A percentile compares a stretch with the other conserved stretches of the same genome.
These are phyloP conservation scores for Zygotorulaspora chibaensis DNA, from an alignment of 805 yeast genomes.

Conservation along the genomic window DNA sequence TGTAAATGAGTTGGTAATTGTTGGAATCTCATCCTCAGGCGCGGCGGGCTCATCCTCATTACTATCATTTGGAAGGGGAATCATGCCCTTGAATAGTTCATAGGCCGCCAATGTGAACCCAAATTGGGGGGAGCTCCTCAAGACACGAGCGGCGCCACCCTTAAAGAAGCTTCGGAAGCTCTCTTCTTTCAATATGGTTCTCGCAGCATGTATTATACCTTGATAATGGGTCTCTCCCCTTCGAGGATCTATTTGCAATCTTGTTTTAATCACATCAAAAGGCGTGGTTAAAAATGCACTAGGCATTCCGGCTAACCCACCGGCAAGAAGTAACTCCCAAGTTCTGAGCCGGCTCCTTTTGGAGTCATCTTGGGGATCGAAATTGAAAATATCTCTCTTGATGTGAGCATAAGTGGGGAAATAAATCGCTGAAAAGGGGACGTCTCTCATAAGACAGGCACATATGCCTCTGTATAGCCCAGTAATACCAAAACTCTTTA, in stretches of 20 bases:
- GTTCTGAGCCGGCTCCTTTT: slow-evolving; percentile 60
- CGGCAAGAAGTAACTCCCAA: slow-evolving; percentile 80
- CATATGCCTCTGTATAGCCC: slow-evolving; percentile 90
- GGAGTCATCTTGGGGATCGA: slow-evolving; percentile 65
- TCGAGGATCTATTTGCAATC: slow-evolving; percentile 81
- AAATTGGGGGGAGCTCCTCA: slow-evolving; percentile 95
- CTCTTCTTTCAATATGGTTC: slow-evolving; percentile 73
- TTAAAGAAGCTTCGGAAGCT: slow-evolving; percentile 85
- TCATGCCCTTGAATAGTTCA: slow-evolving; percentile 74
- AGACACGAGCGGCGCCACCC: slow-evolving; percentile 92
- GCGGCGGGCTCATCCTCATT: slow-evolving; percentile 14
- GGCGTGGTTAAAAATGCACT: slow-evolving; percentile 97
- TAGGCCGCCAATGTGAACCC: slow-evolving; percentile 98
- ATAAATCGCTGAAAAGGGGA: slow-evolving; percentile 93
- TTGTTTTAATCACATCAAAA: slow-evolving; percentile 92
- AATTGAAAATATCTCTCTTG: slow-evolving; percentile 74
- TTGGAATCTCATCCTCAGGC: slow-evolving; percentile 23
- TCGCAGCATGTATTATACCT: slow-evolving; percentile 74
- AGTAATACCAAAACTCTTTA: slow-evolving; percentile 69
- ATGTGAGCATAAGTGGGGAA: slow-evolving; percentile 96
- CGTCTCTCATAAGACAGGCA: slow-evolving; percentile 91
- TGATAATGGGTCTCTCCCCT: slow-evolving; percentile 71
- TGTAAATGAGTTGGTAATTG: slow-evolving; percentile 23
- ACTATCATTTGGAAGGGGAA: slow-evolving; percentile 53
- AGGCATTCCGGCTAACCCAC: slow-evolving; percentile 97